Percentiles rank a stretch among this genome's conserved stretches.
These are phyloP conservation scores for Diaporthe ampelina DNA, from an alignment of 2,329 filamentous ascomycete species.

Conservation along the genomic window DNA sequence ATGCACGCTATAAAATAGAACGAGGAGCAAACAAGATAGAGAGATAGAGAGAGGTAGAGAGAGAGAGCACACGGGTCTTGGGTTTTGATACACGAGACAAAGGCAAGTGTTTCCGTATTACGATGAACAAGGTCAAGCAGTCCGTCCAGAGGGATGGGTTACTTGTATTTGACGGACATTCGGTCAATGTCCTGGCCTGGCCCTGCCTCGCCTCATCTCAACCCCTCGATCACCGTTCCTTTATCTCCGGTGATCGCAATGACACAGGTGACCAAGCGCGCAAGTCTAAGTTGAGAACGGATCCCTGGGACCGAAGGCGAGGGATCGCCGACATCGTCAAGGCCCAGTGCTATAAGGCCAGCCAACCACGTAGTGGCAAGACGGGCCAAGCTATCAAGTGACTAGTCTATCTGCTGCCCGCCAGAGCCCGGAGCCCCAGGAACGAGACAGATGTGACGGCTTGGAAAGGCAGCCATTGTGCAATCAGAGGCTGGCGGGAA, in stretches of 20 bases:
- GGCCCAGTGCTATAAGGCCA: conserved; percentile 19
- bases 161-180: conserved; percentile 27
- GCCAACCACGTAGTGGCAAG: conserved; percentile 12
- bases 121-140: neutral
- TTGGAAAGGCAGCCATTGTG: conserved; percentile 20
- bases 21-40: conserved; percentile 1
- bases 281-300: conserved; percentile 31
- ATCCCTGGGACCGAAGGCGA: conserved; percentile 29
- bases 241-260: conserved; percentile 43
- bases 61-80: neutral
- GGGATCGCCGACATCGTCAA: conserved; percentile 27
- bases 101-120: conserved; percentile 9
- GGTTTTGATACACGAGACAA: conserved; percentile 27
- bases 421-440: conserved; percentile 6
- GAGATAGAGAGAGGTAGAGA: neutral
- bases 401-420: conserved; percentile 24
- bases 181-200: conserved; percentile 11
- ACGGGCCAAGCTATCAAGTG: conserved; percentile 23
- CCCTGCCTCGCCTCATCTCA: neutral
- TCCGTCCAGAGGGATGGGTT: conserved; percentile 19
- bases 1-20: conserved; percentile 31
- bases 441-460: neutral
- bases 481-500: conserved; percentile 30
- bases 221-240: conserved; percentile 17
- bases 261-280: conserved; percentile 28